A percentile compares a stretch with the other conserved stretches of the same genome.
Conservation (phyloP, 1,139 yeast genomes). For the Suhomyces yuchorum region DNA sequence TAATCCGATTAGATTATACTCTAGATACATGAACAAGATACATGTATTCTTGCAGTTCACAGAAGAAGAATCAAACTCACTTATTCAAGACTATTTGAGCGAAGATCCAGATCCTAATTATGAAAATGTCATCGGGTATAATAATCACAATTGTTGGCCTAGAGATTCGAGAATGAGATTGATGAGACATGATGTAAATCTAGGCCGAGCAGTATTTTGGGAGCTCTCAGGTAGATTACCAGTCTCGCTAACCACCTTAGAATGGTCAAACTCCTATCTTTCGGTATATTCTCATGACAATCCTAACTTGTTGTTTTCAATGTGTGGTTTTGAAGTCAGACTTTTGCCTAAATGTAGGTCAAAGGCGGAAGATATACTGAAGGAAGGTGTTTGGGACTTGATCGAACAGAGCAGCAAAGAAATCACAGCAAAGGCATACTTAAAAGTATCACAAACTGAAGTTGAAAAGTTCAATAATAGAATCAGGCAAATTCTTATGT, state of each 20-base stretch:
- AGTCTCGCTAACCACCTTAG: conserved; percentile 64
- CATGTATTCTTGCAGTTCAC: conserved; percentile 78
- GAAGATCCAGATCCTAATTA: conserved; percentile 93
- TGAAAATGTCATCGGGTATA: conserved; percentile 84
- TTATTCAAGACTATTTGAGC: conserved; percentile 72
- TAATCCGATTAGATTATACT: conserved; percentile 76
- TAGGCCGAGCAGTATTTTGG: conserved; percentile 93
- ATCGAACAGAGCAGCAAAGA: conserved; percentile 72
- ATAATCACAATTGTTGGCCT: conserved; percentile 94
- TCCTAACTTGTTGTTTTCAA: conserved; percentile 81
- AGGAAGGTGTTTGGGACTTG: conserved; percentile 92
- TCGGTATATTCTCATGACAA: conserved; percentile 91
- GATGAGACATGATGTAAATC: conserved; percentile 86
- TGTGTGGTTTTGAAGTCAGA: conserved; percentile 95
- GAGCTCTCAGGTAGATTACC: conserved; percentile 84
- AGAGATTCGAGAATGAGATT: conserved; percentile 87
- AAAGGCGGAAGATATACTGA: conserved; percentile 46
- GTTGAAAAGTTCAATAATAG: conserved; percentile 80
- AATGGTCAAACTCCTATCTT: conserved; percentile 81
- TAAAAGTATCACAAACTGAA: conserved; percentile 81
- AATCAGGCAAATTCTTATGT: conserved; percentile 88
- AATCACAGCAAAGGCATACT: conserved; percentile 84
- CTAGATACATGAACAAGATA: conserved; percentile 81
- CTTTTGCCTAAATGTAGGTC: conserved; percentile 74
- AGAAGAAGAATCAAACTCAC: conserved; percentile 66